Percentiles rank a stretch among this genome's conserved stretches.
Evolutionary conservation across 139 green algal species (phyloP).

Genomic region (Astrephomene gubernaculifera): DNA sequence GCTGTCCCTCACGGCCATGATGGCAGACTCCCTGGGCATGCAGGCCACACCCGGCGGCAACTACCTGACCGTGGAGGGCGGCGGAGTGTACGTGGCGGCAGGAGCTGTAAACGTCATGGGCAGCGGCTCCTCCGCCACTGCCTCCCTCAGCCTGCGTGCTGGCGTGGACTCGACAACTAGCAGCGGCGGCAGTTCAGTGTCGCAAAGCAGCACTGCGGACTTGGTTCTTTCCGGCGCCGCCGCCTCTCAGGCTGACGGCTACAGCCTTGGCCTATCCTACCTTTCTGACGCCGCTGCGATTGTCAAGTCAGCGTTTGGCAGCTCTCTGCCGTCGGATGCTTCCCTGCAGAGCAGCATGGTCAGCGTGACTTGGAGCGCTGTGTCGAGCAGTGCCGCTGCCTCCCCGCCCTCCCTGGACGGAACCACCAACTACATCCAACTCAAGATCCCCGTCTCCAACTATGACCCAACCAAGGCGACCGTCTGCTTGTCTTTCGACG

Average conservation of each 20-base stretch:
- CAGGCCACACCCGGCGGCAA: not conserved
- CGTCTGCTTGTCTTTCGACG: slow-evolving; percentile 1
- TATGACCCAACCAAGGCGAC: not conserved
- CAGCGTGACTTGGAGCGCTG: not conserved
- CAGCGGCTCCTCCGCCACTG: not conserved
- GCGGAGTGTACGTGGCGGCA: not conserved
- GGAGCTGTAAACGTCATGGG: not conserved
- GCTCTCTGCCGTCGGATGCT: not conserved
- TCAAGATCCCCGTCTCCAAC: not conserved
- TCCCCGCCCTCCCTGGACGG: not conserved
- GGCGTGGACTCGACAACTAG: not conserved
- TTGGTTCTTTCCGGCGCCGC: not conserved
- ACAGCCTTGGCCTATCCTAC: slow-evolving; percentile 1
- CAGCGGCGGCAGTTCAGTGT: not conserved
- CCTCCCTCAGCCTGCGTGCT: no score
- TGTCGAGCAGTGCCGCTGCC: not conserved
- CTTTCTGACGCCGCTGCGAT: not conserved
- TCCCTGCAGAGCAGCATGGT: not conserved
- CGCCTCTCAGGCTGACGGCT: not conserved
- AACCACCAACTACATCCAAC: not conserved
- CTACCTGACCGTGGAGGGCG: not conserved
- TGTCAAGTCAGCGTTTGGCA: not conserved
- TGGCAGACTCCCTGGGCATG: not conserved
- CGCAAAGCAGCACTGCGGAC: no score
- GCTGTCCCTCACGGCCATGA: not conserved